Evolutionary conservation across 164 flowering plant genomes (phyloP).

Genomic region (Euptelea pleiosperma): DNA sequence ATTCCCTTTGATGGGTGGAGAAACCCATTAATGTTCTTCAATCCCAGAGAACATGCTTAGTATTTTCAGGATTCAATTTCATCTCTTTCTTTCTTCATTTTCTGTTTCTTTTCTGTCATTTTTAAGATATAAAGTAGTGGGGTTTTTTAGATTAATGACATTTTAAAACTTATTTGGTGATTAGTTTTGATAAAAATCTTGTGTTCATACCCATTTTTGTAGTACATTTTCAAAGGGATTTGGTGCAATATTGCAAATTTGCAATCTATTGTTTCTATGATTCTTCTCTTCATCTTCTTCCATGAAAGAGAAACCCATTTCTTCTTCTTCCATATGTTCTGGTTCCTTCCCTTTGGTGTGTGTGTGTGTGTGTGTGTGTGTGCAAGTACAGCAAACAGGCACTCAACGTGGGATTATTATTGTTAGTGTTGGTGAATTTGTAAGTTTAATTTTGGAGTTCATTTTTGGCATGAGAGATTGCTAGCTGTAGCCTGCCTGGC

Average conservation of each 20-base stretch:
- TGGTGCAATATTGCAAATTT: no score
- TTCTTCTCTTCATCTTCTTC: not conserved
- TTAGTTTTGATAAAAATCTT: no score
- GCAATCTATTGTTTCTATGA: no score
- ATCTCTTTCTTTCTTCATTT: not conserved
- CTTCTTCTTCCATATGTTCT: conserved; percentile 1
- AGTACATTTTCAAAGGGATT: not conserved
- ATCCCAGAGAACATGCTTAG: no score
- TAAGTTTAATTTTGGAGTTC: conserved; percentile 28
- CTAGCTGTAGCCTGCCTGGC: conserved; percentile 82
- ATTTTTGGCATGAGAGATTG: conserved; percentile 54
- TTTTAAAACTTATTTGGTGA: no score
- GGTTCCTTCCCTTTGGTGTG: not conserved
- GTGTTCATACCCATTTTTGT: not conserved
- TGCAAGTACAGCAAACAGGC: conserved; percentile 27
- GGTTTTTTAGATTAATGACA: not conserved
- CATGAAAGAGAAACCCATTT: no score
- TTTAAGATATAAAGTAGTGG: not conserved
- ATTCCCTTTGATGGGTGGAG: no score
- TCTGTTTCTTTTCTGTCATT: not conserved
- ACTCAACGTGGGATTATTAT: conserved; percentile 41
- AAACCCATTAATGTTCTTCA: no score
- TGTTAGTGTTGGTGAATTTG: conserved; percentile 23
- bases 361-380: no score
- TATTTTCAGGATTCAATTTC: no score